Base-by-base conservation (phyloP, 2,329 filamentous ascomycete species). In the Cladophialophora exuberans region DNA sequence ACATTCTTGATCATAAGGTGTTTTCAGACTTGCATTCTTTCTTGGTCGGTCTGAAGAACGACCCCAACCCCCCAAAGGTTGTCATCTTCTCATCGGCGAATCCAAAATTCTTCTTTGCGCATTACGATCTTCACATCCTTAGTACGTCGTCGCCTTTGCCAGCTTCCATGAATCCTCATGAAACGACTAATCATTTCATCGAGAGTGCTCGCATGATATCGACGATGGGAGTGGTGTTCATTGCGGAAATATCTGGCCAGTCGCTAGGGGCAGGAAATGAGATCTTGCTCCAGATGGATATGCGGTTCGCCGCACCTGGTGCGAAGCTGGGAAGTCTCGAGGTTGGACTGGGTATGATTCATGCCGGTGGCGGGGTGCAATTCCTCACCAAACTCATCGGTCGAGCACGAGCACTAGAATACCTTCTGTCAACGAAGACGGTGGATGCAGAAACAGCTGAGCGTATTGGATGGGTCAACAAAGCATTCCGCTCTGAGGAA, bases 71-170 rank as follows among this genome's bases (percentile, higher is more conserved):
- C 4, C 26, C 38, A 15, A 52, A 52, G 41, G 39, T 39, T 25
- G 49, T 52, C 4, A 45, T 52, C 5, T 52, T 52, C 28, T 52
- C 49, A 3, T 51, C 47, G 35, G 35, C 36, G n/a, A 51, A 51
- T 28, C 49, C 49, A 26, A 45, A 52, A n/a, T 31, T 38, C 20
- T 52, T 52, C 41, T 45, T 39, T 38, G 20, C 49, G 7, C 41
- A 52, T 28, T 41, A 22, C 18, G 33, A 53, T 20, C 42, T 53
- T 15, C 33, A 41, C 23, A 41, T 53, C 31, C 22, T 53, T 10
- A 39, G 50, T 35, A 10, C 2, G n/a, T 41, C 33, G 30, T 47
- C 50, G 15, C 42, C 42, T 6, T 15, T 31, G 23, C 33, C 42
- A 7, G 22, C 23, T 18, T n/a, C 41, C 10, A 31, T 17, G 4